Evolutionary conservation across 2,329 filamentous ascomycete species (phyloP), one percentile per base, ranked within the genome.

Genomic region (Torrubiella hemipterigena): DNA sequence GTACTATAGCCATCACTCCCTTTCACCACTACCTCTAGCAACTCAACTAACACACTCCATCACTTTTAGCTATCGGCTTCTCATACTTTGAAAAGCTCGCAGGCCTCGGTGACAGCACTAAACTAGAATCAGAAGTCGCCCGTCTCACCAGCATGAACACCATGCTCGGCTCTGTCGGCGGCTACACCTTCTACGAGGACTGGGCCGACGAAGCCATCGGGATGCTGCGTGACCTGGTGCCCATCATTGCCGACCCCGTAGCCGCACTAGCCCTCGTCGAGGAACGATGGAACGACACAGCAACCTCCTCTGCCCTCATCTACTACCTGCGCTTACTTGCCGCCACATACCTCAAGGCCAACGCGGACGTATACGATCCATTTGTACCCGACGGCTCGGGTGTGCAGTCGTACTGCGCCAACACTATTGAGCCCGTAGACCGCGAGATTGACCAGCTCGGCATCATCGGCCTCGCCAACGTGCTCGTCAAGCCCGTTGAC

Each of bases 371-470:
- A 20, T 95, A 86, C 48, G 65, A 76, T 42, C 72, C 73, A 7
- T 96, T 85, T 50, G 68, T 93, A 17, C 58, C 63, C 6, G 70
- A 73, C 31, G 62, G 56, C n/a, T 49, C 54, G 21, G 63, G 63
- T 30, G 61, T 91, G 21, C 67, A 74, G 11, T 64, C 74, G 16
- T 89, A 91, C 54, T 84, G 81, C 50, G 54, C 66, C 23, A 66
- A 69, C 11, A 70, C 69, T 37, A 76, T 96, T 40, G 80, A 93
- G 50, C 73, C 81, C 1, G 68, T 78, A 12, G 71, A 78, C 42
- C 74, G 77, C 30, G 89, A 96, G 58, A 93, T 96, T 39, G 91
- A 98, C 44, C 77, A 95, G 45, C 62, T 94, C n/a, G 83, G 84
- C 26, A 67, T 96, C 39, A 74, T 74, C 37, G 73, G 84, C 3